Evolutionary conservation across 2,329 filamentous ascomycete genomes (phyloP), one percentile per base, ranked within the genome.

Genomic region (Fusarium sp.): DNA sequence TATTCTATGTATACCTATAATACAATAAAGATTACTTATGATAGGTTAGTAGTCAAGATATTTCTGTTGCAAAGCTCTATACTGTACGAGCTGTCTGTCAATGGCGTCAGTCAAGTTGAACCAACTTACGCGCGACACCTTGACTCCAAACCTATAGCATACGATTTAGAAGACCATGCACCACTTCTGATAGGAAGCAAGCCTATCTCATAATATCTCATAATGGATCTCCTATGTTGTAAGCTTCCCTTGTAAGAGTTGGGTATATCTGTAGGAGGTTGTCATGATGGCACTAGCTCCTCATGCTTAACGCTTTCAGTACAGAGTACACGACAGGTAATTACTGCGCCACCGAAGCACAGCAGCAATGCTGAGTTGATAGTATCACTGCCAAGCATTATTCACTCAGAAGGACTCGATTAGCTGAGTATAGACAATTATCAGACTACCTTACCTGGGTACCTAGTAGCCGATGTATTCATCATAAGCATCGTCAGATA

Each of bases 281-380:
- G 47, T 44, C 54, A 53, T 56, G 54, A 30, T 56, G 30, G 17
- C 42, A 36, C 28, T 21, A 17, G 20, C 30, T 28, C n/a, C 32
- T 24, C 15, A 36, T 46, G 26, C 3, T 32, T 32, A 14, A 32
- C 14, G 28, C 14, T 32, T 32, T 14, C 6, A 32, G 28, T 15
- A 32, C 28, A 32, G 2, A 32, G 28, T 15, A 32, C 28, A 32
- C 9, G 19, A n/a, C 34, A 36, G n/a, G n/a, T n/a, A n/a, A n/a
- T n/a, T 36, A 17, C n/a, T 36, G n/a, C 34, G 17, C n/a, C 34
- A 36, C 17, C n/a, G 34, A n/a, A n/a, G 34, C 34, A 36, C 34
- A n/a, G 34, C 34, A 36, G n/a, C 34, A n/a, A 7, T 10, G 9
- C 19, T 10, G 34, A 36, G 17, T 19, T 10, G 34, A n/a, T n/a